Percentiles rank a stretch among this genome's conserved stretches.
phyloP scores from a whole-genome alignment of 163 green algal genomes.

The Smithsoniella earleae region DNA sequence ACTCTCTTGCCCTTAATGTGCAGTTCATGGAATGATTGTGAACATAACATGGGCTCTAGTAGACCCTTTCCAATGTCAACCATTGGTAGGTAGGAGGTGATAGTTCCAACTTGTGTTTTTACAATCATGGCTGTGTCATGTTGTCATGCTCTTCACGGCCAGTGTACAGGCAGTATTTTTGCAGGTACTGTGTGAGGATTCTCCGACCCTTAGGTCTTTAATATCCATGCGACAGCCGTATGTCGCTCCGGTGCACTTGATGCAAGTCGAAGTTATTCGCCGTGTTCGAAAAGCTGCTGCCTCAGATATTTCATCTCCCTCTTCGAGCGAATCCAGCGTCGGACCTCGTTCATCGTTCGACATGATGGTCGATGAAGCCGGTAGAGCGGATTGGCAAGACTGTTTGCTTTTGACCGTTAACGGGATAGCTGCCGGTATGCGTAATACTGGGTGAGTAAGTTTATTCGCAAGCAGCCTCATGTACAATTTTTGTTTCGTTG shows the following conservation, averaged over 20 bases:
- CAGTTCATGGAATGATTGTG: slow-evolving; percentile 21
- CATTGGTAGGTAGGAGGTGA: no score
- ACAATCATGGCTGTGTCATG: no score
- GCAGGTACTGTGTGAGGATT: slow-evolving; percentile 58
- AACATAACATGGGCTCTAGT: not conserved
- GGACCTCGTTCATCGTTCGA: no score
- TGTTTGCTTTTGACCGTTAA: slow-evolving; percentile 88
- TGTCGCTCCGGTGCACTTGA: slow-evolving; percentile 77
- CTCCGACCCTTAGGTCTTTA: slow-evolving; percentile 53
- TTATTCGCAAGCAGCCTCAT: no score
- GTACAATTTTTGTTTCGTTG: no score
- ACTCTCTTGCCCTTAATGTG: slow-evolving; percentile 5
- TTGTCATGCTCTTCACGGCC: no score
- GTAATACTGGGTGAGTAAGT: slow-evolving; percentile 89
- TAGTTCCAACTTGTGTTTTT: no score
- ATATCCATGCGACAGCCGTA: slow-evolving; percentile 73
- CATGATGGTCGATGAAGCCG: not conserved
- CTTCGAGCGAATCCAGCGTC: no score
- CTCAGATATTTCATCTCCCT: no score
- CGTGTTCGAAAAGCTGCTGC: slow-evolving; percentile 45
- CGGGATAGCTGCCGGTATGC: slow-evolving; percentile 86
- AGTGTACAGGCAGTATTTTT: no score
- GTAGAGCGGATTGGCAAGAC: not conserved
- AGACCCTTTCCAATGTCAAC: no score
- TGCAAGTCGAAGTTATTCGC: slow-evolving; percentile 75